A percentile compares a stretch with the other conserved stretches of the same genome.
These are phyloP conservation scores for Achaetomium macrosporum DNA, from an alignment of 2,329 filamentous ascomycete species.

Conservation along the genomic window DNA sequence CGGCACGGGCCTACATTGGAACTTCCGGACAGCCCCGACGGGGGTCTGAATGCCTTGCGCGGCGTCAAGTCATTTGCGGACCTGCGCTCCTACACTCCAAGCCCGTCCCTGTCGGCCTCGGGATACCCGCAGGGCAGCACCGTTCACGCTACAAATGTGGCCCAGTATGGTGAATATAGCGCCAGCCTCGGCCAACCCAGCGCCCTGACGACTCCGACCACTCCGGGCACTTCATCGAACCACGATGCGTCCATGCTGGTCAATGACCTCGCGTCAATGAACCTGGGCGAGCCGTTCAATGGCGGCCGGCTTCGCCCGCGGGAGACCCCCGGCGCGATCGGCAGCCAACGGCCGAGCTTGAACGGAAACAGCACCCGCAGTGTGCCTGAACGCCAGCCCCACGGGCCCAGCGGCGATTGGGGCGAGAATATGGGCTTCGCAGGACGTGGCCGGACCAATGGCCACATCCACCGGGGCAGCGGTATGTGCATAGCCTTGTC, in stretches of 20 bases:
- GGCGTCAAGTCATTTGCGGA: constrained; percentile 97
- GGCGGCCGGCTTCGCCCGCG: constrained; percentile 36
- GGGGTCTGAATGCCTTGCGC: constrained; percentile 72
- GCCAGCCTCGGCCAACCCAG: constrained; percentile 33
- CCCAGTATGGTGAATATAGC: constrained; percentile 42
- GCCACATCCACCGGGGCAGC: constrained; percentile 57
- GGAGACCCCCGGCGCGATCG: constrained; percentile 55
- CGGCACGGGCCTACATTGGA: constrained; percentile 63
- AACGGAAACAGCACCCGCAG: constrained; percentile 39
- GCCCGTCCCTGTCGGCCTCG: constrained; percentile 81
- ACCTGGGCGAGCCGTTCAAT: constrained; percentile 46
- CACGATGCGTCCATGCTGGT: constrained; percentile 36
- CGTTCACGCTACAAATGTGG: constrained; percentile 28
- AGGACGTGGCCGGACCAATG: constrained; percentile 49
- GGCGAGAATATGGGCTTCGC: constrained; percentile 50
- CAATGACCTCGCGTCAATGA: constrained; percentile 45
- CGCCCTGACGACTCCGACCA: constrained; percentile 34
- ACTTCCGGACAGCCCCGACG: constrained; percentile 72
- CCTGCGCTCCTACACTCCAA: constrained; percentile 88
- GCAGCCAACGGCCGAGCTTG: constrained; percentile 55
- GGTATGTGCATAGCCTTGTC: constrained; percentile 38
- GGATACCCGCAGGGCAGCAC: constrained; percentile 53
- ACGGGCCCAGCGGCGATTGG: constrained; percentile 54
- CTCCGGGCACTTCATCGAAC: constrained; percentile 29
- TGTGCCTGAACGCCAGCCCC: constrained; percentile 57